Evolutionary conservation across 257 asterid genomes (phyloP).

Genomic region (Primulina huaijiensis): DNA sequence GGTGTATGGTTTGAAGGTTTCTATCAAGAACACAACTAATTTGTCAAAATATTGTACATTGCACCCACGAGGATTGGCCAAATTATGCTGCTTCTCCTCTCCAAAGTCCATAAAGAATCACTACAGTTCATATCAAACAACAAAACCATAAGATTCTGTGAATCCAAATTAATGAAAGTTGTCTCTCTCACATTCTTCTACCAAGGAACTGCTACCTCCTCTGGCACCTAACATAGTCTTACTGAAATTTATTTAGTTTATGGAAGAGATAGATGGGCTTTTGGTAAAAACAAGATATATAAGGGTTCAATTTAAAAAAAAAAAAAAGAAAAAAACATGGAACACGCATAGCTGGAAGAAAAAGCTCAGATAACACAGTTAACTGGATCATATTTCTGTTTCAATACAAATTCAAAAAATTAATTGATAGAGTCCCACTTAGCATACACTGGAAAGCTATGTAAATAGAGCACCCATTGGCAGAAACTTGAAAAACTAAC

Average conservation of each 20-base stretch:
- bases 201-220: background rate
- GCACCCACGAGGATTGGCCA: background rate
- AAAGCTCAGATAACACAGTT: background rate
- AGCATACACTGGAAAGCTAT: background rate
- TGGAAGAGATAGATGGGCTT: background rate
- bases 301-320: background rate
- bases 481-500: constrained; percentile 40
- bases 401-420: background rate
- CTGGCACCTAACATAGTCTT: background rate
- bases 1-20: background rate
- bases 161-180: background rate
- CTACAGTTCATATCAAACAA: background rate
- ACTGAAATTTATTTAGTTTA: background rate
- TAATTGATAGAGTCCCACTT: background rate
- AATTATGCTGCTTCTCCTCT: background rate
- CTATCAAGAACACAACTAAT: background rate
- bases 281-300: background rate
- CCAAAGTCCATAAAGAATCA: background rate
- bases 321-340: background rate
- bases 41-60: background rate
- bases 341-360: background rate
- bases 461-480: background rate
- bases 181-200: background rate
- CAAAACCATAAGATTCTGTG: background rate
- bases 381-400: background rate